phyloP scores from a whole-genome alignment of 139 green algal genomes.

The Auxenochlorella pyrenoidosa region DNA sequence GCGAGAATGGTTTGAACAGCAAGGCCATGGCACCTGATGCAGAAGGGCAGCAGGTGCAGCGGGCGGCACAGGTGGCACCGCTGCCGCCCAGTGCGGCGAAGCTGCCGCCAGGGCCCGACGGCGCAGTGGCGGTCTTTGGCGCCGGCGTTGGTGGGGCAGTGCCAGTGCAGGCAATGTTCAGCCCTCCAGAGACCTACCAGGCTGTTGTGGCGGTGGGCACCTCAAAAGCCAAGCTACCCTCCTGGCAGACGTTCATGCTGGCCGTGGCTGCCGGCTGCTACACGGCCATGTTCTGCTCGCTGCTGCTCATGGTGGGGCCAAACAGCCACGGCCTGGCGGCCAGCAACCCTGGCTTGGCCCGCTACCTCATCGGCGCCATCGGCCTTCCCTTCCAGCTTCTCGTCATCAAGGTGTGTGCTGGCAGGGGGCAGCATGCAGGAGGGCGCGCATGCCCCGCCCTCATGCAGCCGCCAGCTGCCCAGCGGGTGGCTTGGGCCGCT shows the following conservation, averaged over 20 bases:
- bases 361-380: conserved; percentile 54
- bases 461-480: too few relatives aligned
- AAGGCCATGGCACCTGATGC: too few relatives aligned
- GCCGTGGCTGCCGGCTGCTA: conserved; percentile 69
- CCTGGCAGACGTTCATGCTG: conserved; percentile 56
- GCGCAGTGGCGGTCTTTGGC: background rate
- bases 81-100: too few relatives aligned
- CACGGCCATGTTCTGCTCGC: conserved; percentile 71
- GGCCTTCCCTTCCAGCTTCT: conserved; percentile 77
- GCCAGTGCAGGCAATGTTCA: background rate
- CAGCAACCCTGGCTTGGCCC: conserved; percentile 64
- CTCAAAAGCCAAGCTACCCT: conserved; percentile 37
- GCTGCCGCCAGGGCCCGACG: background rate
- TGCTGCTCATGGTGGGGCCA: conserved; percentile 59
- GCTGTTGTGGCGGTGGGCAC: conserved; percentile 76
- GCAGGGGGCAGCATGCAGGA: too few relatives aligned
- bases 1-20: too few relatives aligned
- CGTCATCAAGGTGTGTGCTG: conserved; percentile 1
- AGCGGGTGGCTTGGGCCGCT: too few relatives aligned
- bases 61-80: background rate
- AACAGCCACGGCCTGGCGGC: conserved; percentile 62
- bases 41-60: background rate
- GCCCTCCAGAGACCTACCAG: conserved; percentile 19
- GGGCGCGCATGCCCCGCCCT: too few relatives aligned
- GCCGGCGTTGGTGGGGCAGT: background rate